These are phyloP conservation scores for Syzygium aqueum DNA, from an alignment of 345 rosid genomes.

Conservation along the genomic window DNA sequence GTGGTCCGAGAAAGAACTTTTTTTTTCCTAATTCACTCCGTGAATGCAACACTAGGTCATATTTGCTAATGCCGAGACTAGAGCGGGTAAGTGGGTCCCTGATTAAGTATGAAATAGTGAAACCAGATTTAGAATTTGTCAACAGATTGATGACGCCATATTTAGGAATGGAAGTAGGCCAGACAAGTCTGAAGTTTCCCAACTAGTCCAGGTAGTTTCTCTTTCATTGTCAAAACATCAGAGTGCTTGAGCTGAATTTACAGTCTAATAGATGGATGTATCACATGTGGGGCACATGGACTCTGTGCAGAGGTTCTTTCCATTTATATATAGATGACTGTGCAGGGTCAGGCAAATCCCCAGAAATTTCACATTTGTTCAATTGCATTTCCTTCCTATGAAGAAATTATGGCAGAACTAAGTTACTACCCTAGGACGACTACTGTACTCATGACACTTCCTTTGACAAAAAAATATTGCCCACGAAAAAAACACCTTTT, in stretches of 20 bases:
- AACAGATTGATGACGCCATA: neutral
- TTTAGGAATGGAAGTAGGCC: neutral
- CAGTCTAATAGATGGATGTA: neutral
- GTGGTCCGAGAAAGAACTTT: neutral
- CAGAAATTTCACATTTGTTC: neutral
- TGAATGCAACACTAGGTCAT: neutral
- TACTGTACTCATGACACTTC: neutral
- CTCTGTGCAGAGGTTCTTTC: neutral
- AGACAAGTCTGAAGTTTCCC: neutral
- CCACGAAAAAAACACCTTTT: neutral
- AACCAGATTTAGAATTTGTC: neutral
- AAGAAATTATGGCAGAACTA: neutral
- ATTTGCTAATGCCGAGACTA: neutral
- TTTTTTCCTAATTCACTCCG: neutral
- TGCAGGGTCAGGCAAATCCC: neutral
- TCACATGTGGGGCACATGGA: neutral
- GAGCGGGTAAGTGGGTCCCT: neutral
- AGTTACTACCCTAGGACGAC: neutral
- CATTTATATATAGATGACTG: neutral
- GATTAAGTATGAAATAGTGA: neutral
- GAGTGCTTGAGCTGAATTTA: neutral
- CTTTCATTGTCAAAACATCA: neutral
- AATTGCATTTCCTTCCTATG: neutral
- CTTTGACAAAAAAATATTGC: neutral
- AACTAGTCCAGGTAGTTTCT: neutral